These are phyloP conservation scores for Evansstolkia leycettana DNA, from an alignment of 495 filamentous ascomycete species.

Conservation along the genomic window DNA sequence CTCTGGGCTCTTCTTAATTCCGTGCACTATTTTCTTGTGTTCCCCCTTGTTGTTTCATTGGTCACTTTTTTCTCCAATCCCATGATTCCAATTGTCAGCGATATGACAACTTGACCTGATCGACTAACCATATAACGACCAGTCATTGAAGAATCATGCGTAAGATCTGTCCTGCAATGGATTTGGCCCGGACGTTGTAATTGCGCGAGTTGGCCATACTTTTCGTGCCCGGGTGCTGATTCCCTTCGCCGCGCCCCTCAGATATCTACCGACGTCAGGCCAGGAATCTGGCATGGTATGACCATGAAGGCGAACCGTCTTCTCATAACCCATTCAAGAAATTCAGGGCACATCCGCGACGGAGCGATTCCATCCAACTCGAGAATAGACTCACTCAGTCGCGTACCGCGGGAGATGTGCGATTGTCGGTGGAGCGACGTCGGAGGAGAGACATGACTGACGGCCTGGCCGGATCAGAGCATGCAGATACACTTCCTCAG, in stretches of 20 bases:
- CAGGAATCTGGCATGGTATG: slow-evolving; percentile 34
- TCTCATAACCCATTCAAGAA: slow-evolving; percentile 40
- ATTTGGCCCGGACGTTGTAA: too few species aligned
- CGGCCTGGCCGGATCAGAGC: slow-evolving; percentile 14
- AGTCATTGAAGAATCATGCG: too few species aligned
- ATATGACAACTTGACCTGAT: too few species aligned
- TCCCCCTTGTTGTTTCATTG: too few species aligned
- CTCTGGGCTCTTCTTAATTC: too few species aligned
- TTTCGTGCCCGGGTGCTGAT: too few species aligned
- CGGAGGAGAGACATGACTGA: slow-evolving; percentile 18
- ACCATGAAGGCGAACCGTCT: slow-evolving; percentile 27
- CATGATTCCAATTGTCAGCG: too few species aligned
- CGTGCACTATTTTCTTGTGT: too few species aligned
- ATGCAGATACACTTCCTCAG: slow-evolving; percentile 18
- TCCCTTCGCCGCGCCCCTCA: slow-evolving; percentile 11
- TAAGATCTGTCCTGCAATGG: too few species aligned
- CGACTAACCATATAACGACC: too few species aligned
- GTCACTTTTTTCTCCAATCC: too few species aligned
- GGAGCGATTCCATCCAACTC: slow-evolving; percentile 21
- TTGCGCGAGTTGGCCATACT: too few species aligned
- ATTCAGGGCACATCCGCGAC: slow-evolving; percentile 18
- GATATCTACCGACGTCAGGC: slow-evolving; percentile 35
- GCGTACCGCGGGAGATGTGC: slow-evolving; percentile 15
- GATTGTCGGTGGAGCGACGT: slow-evolving; percentile 13
- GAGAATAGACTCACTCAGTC: slow-evolving; percentile 11